A percentile compares a stretch with the other conserved stretches of the same genome.
Evolutionary conservation across 306 rosid genomes (phyloP).

Genomic region (Begonia masoniana): DNA sequence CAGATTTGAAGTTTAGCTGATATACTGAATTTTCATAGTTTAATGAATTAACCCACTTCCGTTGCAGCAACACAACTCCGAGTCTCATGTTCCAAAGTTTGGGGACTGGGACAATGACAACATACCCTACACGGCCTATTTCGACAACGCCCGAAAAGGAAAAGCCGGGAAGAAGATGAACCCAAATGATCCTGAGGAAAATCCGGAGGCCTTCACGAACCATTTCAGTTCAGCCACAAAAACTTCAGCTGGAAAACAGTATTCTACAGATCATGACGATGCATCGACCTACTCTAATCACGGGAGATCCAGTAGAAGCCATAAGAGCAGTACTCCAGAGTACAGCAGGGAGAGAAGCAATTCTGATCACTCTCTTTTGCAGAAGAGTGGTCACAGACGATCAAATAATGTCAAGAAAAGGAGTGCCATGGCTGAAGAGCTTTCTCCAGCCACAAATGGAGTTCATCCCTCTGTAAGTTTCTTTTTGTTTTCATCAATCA

Average conservation of each 20-base stretch:
- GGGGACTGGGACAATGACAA: not conserved
- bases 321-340: constrained; percentile 6
- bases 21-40: too few species aligned
- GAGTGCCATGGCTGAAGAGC: constrained; percentile 6
- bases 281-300: not conserved
- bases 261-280: not conserved
- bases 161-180: constrained; percentile 16
- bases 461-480: constrained; percentile 6
- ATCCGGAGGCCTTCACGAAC: constrained; percentile 22
- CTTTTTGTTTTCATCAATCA: not conserved
- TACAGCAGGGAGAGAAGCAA: constrained; percentile 10
- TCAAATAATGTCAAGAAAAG: constrained; percentile 7
- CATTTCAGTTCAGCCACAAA: not conserved
- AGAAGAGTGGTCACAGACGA: not conserved
- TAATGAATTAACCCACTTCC: too few species aligned
- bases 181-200: constrained; percentile 36
- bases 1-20: too few species aligned
- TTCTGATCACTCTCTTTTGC: constrained; percentile 11
- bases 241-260: not conserved
- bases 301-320: not conserved
- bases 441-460: not conserved
- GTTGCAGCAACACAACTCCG: constrained; percentile 2
- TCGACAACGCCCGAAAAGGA: constrained; percentile 28
- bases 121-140: constrained; percentile 3
- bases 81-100: constrained; percentile 25